Evolutionary conservation across 805 yeast species (phyloP), one percentile per base, ranked within the genome.

Genomic region (Cyberlindnera mycetangii): DNA sequence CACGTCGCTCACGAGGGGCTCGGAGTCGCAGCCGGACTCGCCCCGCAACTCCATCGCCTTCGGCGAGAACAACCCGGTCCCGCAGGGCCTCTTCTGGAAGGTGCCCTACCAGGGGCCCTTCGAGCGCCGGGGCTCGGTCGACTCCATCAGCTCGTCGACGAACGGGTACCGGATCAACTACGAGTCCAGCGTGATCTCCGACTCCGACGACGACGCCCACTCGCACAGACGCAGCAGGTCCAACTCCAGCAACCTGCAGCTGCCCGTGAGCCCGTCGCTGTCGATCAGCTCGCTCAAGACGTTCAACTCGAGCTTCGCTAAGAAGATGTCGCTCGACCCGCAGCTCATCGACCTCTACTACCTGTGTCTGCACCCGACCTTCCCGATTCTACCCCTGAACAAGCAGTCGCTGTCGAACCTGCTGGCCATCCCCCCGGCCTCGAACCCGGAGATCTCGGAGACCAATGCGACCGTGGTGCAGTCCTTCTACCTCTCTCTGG

Each of bases 301-400:
- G 19, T 37, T 55, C 20, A 55, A 45, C 41, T 50, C 48, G 14
- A 52, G 56, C 4, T 39, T 54, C 28, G 28, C 39, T 17, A 51
- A 41, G 37, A 42, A 37, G 20, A 25, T 48, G 42, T 25, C 43
- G 3, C n/a, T 47, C 25, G 45, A 41, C 20, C 47, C 48, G 7
- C 75, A 62, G 56, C 62, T 65, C 66, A 71, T 66, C 61, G 74
- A 66, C 59, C 64, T 64, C 44, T 78, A 53, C 52, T 76, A 76
- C 50, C 76, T 72, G 47, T 75, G 72, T 53, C 63, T 69, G 22
- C 74, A 69, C 44, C 61, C 67, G 14, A 61, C 64, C 9, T 62
- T 69, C 51, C 67, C 71, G 30, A 53, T 68, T 0, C 56, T 69
- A 15, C 72, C 73, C 3, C 41, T 69, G 28, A 68, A 67, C 47